Base-by-base conservation (phyloP, 805 yeast genomes). In the Maudiozyma barnettii region DNA sequence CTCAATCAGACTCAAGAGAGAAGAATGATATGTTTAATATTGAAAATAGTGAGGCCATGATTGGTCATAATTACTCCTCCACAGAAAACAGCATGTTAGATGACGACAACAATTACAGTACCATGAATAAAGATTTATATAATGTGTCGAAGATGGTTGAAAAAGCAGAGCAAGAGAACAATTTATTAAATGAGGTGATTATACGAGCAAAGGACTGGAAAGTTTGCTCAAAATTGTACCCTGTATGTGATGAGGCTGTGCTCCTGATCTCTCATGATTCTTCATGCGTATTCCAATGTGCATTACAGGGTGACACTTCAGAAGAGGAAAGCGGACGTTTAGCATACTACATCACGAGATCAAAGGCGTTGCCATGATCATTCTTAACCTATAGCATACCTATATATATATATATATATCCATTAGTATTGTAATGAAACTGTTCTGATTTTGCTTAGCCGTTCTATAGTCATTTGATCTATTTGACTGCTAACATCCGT, bases 191-290 rank as follows among this genome's bases (percentile, higher is more conserved):
- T 47, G 77, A 71, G 37, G 73, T 83, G 2, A 65, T 71, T 23
- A 76, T 84, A 26, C 72, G 72, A 54, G 65, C 78, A 21, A 76
- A 70, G 54, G 87, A 83, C 59, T 84, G 91, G 91, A 79, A 72
- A 55, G 65, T 78, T 50, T 84, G 86, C 1, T 69, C 80, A 5
- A 75, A 70, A 56, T 69, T 84, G 35, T 78, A 82, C 43, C 79
- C 78, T 26, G 68, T 75, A 2, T 80, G 87, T 58, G 77, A 78
- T 48, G 77, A 78, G 6, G 76, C 81, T 44, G 74, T 82, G 8
- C 59, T 85, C 39, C 73, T 81, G 31, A 67, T 85, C 22, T 71
- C 80, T 8, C 75, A 79, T 20, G 68, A 72, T 39, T 78, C 78
- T 47, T 79, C 79, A 2, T 74, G 84, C 49, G 79, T 81, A 0